A percentile compares a stretch with the other conserved stretches of the same genome.
Conservation (phyloP, 1,139 yeast species). For the Protomyces inundatus region DNA sequence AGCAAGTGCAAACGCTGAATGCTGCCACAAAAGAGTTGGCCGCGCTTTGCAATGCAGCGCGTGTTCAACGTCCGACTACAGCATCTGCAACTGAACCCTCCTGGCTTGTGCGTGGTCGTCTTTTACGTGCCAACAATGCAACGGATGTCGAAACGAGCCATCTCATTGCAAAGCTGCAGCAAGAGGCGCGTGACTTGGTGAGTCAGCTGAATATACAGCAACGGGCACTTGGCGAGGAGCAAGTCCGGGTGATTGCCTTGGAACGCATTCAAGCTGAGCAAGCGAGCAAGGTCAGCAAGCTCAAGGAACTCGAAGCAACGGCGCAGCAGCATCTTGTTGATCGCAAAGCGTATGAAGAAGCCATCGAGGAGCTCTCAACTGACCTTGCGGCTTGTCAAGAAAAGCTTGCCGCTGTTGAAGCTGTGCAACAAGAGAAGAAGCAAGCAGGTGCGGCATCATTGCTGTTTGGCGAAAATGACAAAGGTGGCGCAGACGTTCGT, state of each 20-base stretch:
- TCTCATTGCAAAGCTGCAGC: conserved; percentile 2
- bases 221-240: conserved; percentile 30
- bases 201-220: conserved; percentile 24
- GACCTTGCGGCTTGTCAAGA: neutral
- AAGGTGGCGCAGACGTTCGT: neutral
- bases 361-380: conserved; percentile 1
- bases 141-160: neutral
- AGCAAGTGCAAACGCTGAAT: neutral
- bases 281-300: neutral
- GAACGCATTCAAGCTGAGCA: conserved; percentile 21
- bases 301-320: conserved; percentile 7
- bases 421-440: neutral
- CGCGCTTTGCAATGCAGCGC: neutral
- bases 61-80: neutral
- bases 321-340: neutral
- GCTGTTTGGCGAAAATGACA: neutral
- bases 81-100: neutral
- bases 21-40: too few species aligned
- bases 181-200: conserved; percentile 22
- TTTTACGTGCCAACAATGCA: neutral
- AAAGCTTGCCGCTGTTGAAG: neutral
- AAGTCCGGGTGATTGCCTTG: conserved; percentile 26
- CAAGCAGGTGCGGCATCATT: neutral
- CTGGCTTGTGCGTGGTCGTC: neutral
- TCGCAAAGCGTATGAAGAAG: conserved; percentile 3